phyloP scores from a whole-genome alignment of 768 basidiomycete species.

The Chalciporus pseudorubinellus region DNA sequence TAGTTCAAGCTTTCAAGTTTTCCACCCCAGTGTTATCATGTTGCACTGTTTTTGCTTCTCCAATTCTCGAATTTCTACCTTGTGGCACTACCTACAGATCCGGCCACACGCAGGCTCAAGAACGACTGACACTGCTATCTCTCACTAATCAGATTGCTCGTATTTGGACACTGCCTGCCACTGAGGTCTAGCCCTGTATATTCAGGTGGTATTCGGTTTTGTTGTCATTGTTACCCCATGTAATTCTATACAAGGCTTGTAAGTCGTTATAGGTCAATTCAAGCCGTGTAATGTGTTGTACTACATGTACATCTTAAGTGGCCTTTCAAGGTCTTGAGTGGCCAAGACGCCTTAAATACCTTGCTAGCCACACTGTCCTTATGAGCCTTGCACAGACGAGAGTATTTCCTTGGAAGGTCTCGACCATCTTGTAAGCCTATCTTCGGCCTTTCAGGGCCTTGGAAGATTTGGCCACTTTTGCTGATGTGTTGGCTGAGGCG shows the following conservation, averaged over 20 bases:
- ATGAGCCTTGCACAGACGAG: not conserved
- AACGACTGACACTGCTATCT: too few relatives aligned
- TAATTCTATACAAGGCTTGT: not conserved
- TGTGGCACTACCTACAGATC: too few relatives aligned
- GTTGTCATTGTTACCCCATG: not conserved
- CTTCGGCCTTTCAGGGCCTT: not conserved
- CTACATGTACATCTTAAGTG: not conserved
- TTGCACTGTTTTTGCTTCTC: too few relatives aligned
- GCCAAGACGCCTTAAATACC: not conserved
- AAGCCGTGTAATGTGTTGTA: not conserved
- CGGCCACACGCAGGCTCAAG: too few relatives aligned
- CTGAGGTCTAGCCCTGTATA: not conserved
- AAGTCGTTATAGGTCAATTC: not conserved
- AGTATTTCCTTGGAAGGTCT: not conserved
- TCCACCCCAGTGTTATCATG: too few relatives aligned
- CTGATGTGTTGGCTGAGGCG: too few relatives aligned
- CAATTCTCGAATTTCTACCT: not conserved
- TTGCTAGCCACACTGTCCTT: not conserved
- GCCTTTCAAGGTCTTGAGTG: not conserved
- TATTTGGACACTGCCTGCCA: not conserved
- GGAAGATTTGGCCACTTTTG: not conserved
- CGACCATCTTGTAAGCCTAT: not conserved
- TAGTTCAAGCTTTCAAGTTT: not conserved
- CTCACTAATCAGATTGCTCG: not conserved
- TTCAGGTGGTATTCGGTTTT: not conserved